phyloP scores from a whole-genome alignment of 345 rosid genomes.

The Acer negundo region DNA sequence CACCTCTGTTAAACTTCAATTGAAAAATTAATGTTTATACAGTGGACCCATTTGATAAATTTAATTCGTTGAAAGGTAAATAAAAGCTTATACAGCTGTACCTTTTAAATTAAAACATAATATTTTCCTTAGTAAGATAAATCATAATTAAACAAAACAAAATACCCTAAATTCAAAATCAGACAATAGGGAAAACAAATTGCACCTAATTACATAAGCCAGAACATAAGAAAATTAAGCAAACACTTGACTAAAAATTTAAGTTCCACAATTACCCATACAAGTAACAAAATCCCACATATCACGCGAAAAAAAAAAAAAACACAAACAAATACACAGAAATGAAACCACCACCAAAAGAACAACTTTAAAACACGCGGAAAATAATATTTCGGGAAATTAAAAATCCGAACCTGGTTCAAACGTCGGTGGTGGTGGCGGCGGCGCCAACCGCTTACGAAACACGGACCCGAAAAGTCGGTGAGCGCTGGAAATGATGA shows the following conservation, averaged over 20 bases:
- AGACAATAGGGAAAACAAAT: not conserved
- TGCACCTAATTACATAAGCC: not conserved
- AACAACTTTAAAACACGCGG: not conserved
- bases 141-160: not conserved
- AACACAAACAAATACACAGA: too few relatives aligned
- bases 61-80: not conserved
- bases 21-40: not conserved
- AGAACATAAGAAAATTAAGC: not conserved
- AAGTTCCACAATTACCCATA: not conserved
- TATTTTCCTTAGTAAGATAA: not conserved
- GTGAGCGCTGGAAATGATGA: conserved; percentile 76
- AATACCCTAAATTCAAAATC: not conserved
- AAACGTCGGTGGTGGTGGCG: conserved; percentile 33
- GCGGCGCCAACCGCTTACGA: conserved; percentile 67
- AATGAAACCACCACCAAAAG: not conserved
- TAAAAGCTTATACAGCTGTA: not conserved
- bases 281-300: not conserved
- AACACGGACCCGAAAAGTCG: conserved; percentile 72
- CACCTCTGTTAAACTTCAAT: not conserved
- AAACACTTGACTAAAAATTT: not conserved
- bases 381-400: not conserved
- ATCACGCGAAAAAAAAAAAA: not conserved
- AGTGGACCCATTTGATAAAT: not conserved
- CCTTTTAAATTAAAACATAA: too few relatives aligned
- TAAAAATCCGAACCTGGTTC: conserved; percentile 35